Base-by-base conservation (phyloP, 148 eudicot genomes). In the Arbutus unedo region DNA sequence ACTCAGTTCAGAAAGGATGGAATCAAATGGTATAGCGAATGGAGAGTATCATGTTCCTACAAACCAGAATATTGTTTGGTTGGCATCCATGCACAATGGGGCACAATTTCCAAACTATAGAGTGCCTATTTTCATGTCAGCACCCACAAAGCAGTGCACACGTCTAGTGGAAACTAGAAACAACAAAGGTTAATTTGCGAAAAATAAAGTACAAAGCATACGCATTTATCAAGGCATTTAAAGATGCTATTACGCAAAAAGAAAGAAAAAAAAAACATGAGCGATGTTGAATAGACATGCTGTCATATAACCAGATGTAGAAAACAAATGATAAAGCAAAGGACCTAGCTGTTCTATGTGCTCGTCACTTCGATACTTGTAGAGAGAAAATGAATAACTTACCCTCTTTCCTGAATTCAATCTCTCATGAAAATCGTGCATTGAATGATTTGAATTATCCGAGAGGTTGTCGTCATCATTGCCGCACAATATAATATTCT, bases 341-440 rank as follows among this genome's bases (percentile, higher is more conserved):
- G 19, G 31, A 43, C 51, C 54, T 23, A 79, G 62, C 38, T 49
- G 74, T 66, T 16, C 47, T 31, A 62, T 64, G 62, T 51, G 25
- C n/a, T 31, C 11, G 71, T 66, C 71, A 66, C 15, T 25, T 31
- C 41, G 9, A 80, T 23, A 23, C 45, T 59, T 23, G 48, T 55
- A 78, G 71, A 66, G 19, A 78, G 71, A 15, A 64, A 70, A 18
- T 59, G 5, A 25, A 75, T 31, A 70, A 45, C 79, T 59, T 79
- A 91, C 93, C 94, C 47, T 86, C 79, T 90, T 91, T 43, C 81
- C 84, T 62, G 51, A 82, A 53, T 90, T 82, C 77, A 91, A 84
- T 78, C 82, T 91, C 83, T 85, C 85, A 14, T 83, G 38, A 53
- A 71, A 74, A 54, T 84, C 86, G 55, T 38, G 56, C 13, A 87